A percentile compares a stretch with the other conserved stretches of the same genome.
Evolutionary conservation across 352 stramenopile species (phyloP).

Genomic region (Chrysophaeum taylorii): DNA sequence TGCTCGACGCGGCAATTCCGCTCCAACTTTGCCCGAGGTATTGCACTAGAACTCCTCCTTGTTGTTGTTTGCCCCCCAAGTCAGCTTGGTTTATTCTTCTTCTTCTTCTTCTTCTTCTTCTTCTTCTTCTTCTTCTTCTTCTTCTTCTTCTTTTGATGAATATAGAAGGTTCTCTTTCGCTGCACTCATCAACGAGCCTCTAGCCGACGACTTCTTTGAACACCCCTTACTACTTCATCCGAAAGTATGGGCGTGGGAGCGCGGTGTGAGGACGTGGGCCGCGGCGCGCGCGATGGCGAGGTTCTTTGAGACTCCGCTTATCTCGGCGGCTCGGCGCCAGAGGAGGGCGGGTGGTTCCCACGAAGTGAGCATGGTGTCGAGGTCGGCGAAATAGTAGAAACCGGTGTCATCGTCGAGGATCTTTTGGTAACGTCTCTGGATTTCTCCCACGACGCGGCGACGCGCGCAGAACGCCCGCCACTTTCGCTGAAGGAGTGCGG

Average conservation of each 20-base stretch:
- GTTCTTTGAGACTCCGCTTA: not conserved
- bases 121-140: not conserved
- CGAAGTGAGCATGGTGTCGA: not conserved
- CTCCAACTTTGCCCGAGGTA: too few relatives aligned
- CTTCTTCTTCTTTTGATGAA: not conserved
- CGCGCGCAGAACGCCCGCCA: not conserved
- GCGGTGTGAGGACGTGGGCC: not conserved
- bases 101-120: not conserved
- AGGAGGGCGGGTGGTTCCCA: not conserved
- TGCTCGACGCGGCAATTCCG: too few relatives aligned
- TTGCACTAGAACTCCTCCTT: too few relatives aligned
- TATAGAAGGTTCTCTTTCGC: not conserved
- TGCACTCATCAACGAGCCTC: not conserved
- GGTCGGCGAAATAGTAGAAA: not conserved
- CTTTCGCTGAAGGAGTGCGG: not conserved
- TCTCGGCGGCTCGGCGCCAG: not conserved
- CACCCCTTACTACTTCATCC: not conserved
- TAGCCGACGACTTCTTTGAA: not conserved
- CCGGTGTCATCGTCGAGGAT: not conserved
- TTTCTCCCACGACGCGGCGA: not conserved
- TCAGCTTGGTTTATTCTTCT: too few relatives aligned
- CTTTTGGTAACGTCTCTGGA: not conserved
- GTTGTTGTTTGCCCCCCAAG: too few relatives aligned
- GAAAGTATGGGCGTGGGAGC: not conserved
- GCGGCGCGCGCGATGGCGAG: not conserved